These are phyloP conservation scores for Russula ochroleuca DNA, from an alignment of 768 basidiomycete genomes.

Conservation along the genomic window DNA sequence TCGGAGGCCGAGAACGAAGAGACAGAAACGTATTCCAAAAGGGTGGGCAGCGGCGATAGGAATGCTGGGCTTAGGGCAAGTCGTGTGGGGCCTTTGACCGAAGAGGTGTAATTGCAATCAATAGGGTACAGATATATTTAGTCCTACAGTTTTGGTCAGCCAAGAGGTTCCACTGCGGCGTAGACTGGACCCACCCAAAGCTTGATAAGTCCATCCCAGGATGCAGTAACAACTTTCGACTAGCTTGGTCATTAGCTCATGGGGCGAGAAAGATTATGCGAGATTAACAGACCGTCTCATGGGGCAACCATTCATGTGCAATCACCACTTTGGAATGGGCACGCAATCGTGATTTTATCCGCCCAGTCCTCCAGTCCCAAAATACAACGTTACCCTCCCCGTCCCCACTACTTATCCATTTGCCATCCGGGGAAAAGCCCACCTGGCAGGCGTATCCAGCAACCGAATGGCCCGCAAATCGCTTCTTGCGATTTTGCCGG, in stretches of 20 bases:
- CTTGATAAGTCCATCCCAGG: slow-evolving; percentile 98
- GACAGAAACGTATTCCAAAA: neutral
- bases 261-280: slow-evolving; percentile 5
- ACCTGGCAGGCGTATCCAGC: slow-evolving; percentile 97
- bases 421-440: slow-evolving; percentile 96
- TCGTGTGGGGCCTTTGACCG: neutral
- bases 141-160: slow-evolving; percentile 23
- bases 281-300: slow-evolving; percentile 69
- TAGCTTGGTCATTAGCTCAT: slow-evolving; percentile 33
- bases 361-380: slow-evolving; percentile 99
- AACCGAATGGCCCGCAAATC: slow-evolving; percentile 94
- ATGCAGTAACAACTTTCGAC: slow-evolving; percentile 96
- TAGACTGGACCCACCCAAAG: slow-evolving; percentile 69
- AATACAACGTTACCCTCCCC: slow-evolving; percentile 93
- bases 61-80: neutral
- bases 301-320: slow-evolving; percentile 95
- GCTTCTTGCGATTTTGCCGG: slow-evolving; percentile 97
- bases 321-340: slow-evolving; percentile 97
- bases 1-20: neutral
- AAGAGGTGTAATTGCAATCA: slow-evolving; percentile 1
- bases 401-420: slow-evolving; percentile 97
- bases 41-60: neutral
- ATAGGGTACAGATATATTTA: slow-evolving; percentile 10
- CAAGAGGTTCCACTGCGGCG: neutral
- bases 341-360: slow-evolving; percentile 84